Evolutionary conservation across 78 protist species (phyloP).

Genomic region (Diacronema lutheri): DNA sequence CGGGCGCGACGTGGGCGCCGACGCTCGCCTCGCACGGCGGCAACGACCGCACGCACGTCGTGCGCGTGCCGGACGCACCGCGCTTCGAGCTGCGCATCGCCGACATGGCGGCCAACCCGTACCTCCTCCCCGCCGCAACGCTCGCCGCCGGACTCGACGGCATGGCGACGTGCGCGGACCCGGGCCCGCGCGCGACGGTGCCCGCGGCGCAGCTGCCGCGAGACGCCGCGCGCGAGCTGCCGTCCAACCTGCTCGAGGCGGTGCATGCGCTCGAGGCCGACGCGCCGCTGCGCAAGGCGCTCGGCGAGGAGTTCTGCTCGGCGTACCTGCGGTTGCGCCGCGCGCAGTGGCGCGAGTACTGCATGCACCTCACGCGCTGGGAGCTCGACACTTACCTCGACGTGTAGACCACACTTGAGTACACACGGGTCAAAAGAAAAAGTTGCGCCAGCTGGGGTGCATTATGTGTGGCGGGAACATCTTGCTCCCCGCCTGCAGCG

Average conservation of each 20-base stretch:
- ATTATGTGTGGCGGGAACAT: too few species aligned
- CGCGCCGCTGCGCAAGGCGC: neutral
- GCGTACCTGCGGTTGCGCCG: neutral
- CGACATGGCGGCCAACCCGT: conserved; percentile 16
- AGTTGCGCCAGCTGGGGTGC: too few species aligned
- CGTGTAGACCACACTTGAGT: too few species aligned
- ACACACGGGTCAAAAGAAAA: too few species aligned
- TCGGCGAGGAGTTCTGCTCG: neutral
- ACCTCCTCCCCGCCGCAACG: conserved; percentile 14
- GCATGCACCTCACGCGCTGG: neutral
- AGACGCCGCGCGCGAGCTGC: neutral
- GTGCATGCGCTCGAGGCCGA: neutral
- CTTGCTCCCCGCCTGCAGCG: too few species aligned
- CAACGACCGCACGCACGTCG: conserved; percentile 2
- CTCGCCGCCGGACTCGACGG: conserved; percentile 26
- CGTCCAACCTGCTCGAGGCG: neutral
- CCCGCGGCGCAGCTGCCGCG: too few species aligned
- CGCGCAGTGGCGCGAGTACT: neutral
- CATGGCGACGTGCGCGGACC: neutral
- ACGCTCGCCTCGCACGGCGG: neutral
- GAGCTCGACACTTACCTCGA: conserved; percentile 5
- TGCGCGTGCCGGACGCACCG: neutral
- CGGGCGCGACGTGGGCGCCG: conserved; percentile 25
- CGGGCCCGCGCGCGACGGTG: neutral
- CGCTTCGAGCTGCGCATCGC: neutral